Evolutionary conservation across 805 yeast genomes (phyloP), one percentile per base, ranked within the genome.

Genomic region (Kluyveromyces dobzhanskii): DNA sequence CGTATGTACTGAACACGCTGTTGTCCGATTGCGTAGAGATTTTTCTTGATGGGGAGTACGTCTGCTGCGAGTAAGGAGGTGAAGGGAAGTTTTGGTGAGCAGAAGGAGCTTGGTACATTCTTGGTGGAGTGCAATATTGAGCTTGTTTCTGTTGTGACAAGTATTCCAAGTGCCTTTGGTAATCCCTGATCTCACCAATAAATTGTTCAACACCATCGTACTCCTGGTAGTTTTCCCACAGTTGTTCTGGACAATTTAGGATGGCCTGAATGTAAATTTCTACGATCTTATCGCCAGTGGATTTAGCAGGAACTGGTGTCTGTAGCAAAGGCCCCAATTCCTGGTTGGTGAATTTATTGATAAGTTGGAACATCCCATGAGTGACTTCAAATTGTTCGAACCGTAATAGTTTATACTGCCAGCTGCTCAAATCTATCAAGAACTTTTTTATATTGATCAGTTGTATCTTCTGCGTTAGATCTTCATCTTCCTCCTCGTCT

Each of bases 361-460:
- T 48, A 8, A 57, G 39, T n/a, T 55, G 46, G 32, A 54, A 56
- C 12, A 56, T 51, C 13, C 58, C 60, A 24, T 47, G 49, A n/a
- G 61, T 47, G 5, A 55, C 43, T 42, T 57, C 62, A 31, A 52
- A 57, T 41, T 52, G 42, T 44, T 57, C 62, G 37, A 39, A 56
- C 23, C 51, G 48, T 17, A 57, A 44, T 41, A 75, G 59, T 27
- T 67, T 72, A 30, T 59, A 55, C 43, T 70, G 70, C 56, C 73
- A 74, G 23, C 73, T 57, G 3, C 76, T 59, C 14, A 69, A 50
- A 49, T 76, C 77, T 34, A 69, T 58, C 30, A 75, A 51, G 45
- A 69, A 75, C 42, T 69, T 70, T 49, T 76, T 76, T 42, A 73
- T 52, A 44, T 65, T 62, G 45, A 71, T 67, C 36, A 70, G 52